Percentiles rank a stretch among this genome's conserved stretches.
Evolutionary conservation across 768 basidiomycete genomes (phyloP).

Genomic region (Astraeus odoratus): DNA sequence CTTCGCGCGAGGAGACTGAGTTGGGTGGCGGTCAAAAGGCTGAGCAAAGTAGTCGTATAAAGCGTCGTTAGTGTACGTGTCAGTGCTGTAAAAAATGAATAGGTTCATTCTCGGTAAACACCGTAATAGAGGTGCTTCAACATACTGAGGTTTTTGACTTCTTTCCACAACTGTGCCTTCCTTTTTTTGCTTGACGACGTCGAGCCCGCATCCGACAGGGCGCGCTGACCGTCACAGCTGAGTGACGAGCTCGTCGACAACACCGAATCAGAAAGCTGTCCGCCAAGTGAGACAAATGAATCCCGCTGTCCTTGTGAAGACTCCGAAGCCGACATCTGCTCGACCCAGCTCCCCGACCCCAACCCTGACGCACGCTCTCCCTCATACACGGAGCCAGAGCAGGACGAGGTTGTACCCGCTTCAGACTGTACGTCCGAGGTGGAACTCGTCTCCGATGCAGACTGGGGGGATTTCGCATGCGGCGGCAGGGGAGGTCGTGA

Average conservation of each 20-base stretch:
- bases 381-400: conserved; percentile 30
- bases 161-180: conserved; percentile 87
- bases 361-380: conserved; percentile 31
- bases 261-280: conserved; percentile 36
- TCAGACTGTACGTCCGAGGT: conserved; percentile 39
- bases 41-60: conserved; percentile 80
- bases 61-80: conserved; percentile 82
- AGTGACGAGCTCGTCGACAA: conserved; percentile 30
- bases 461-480: conserved; percentile 20
- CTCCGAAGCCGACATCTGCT: conserved; percentile 27
- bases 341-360: conserved; percentile 40
- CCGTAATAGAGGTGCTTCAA: conserved; percentile 36
- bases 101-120: background rate
- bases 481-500: conserved; percentile 8
- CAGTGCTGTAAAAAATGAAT: conserved; percentile 47
- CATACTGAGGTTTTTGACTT: conserved; percentile 74
- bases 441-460: conserved; percentile 32
- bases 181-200: conserved; percentile 31
- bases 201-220: conserved; percentile 2
- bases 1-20: conserved; percentile 76
- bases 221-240: conserved; percentile 13
- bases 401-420: conserved; percentile 33
- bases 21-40: conserved; percentile 82
- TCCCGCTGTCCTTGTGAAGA: conserved; percentile 3
- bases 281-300: conserved; percentile 6